Evolutionary conservation across 1,284 basidiomycete genomes (phyloP).

Genomic region (Naganishia albida): DNA sequence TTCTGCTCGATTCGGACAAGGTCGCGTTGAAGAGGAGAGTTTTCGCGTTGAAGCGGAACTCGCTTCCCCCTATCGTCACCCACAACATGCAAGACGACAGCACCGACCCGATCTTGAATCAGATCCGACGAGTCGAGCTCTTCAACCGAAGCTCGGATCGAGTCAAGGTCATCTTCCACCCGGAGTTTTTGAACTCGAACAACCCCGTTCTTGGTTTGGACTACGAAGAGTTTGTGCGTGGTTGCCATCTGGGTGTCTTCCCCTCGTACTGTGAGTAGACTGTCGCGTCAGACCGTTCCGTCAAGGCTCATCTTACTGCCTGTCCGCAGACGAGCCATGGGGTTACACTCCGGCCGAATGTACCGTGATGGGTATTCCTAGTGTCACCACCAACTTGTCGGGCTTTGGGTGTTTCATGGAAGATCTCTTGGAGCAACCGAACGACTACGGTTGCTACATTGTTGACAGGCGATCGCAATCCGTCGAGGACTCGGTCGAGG

Average conservation of each 20-base stretch:
- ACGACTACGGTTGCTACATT: conserved; percentile 82
- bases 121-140: conserved; percentile 87
- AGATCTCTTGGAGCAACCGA: conserved; percentile 89
- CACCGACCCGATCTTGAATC: conserved; percentile 89
- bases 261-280: conserved; percentile 72
- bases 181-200: conserved; percentile 96
- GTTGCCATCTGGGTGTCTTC: conserved; percentile 97
- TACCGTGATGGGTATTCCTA: conserved; percentile 90
- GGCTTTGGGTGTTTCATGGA: conserved; percentile 99
- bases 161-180: conserved; percentile 97
- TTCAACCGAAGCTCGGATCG: conserved; percentile 82
- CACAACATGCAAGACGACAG: conserved; percentile 97
- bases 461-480: conserved; percentile 87
- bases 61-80: conserved; percentile 87
- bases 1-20: conserved; percentile 89
- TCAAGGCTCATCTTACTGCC: not conserved
- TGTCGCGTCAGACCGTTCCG: not conserved
- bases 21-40: conserved; percentile 94
- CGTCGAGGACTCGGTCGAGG: conserved; percentile 85
- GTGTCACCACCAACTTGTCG: conserved; percentile 93
- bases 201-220: conserved; percentile 96
- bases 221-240: conserved; percentile 98
- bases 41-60: conserved; percentile 91
- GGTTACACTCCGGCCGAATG: conserved; percentile 62
- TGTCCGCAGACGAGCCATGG: conserved; percentile 50